phyloP scores from a whole-genome alignment of 2,329 filamentous ascomycete species.

The Paecilomyces sp. region DNA sequence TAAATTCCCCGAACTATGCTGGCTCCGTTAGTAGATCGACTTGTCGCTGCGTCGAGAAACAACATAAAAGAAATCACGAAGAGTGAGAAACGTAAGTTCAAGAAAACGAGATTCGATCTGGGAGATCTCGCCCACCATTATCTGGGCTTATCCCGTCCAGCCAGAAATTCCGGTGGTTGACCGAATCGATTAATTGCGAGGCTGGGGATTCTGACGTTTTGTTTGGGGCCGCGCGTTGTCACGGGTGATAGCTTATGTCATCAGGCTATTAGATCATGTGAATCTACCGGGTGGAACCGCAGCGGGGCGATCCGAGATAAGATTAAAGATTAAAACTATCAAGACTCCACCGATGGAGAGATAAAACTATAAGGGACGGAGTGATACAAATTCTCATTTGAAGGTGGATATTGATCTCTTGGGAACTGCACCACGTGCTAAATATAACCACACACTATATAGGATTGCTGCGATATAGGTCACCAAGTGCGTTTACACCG shows the following conservation, averaged over 20 bases:
- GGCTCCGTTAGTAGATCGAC: background rate
- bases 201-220: constrained; percentile 25
- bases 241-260: constrained; percentile 22
- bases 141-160: background rate
- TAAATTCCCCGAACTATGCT: background rate
- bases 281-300: background rate
- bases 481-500: too few species aligned
- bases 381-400: too few species aligned
- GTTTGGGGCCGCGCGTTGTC: constrained; percentile 14
- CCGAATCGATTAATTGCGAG: constrained; percentile 18
- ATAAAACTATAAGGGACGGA: too few species aligned
- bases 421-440: too few species aligned
- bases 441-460: too few species aligned
- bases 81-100: background rate
- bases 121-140: constrained; percentile 1
- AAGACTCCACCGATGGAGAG: too few species aligned
- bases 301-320: background rate
- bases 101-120: constrained; percentile 8
- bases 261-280: background rate
- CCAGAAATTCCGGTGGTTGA: constrained; percentile 29
- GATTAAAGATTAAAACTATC: background rate
- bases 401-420: too few species aligned
- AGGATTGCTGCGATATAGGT: too few species aligned
- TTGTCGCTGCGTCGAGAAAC: background rate
- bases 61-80: background rate